phyloP scores from a whole-genome alignment of 371 early-diverging fungal species.

The Mortierella sp. region DNA sequence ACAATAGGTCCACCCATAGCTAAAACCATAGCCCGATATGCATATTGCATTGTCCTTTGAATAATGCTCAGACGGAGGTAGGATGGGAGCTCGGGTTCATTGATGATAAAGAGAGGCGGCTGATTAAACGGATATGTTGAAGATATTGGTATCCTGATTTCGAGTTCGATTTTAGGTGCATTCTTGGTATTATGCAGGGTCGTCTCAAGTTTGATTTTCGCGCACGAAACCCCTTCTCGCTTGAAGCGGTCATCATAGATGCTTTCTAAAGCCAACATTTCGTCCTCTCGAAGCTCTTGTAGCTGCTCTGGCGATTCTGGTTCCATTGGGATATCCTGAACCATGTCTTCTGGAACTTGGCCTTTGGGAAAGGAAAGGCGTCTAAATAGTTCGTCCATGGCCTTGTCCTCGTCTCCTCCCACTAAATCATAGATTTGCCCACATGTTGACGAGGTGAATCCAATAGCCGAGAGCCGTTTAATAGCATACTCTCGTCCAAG shows the following conservation, averaged over 20 bases:
- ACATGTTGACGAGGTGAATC: constrained; percentile 67
- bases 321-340: constrained; percentile 59
- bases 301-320: constrained; percentile 62
- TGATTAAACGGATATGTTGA: constrained; percentile 73
- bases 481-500: constrained; percentile 74
- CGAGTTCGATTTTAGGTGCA: constrained; percentile 59
- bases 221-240: constrained; percentile 15
- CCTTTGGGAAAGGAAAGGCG: constrained; percentile 52
- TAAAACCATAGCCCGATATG: constrained; percentile 58
- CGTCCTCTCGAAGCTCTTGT: constrained; percentile 60
- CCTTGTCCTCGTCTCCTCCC: constrained; percentile 64
- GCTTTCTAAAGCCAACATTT: constrained; percentile 72
- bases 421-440: constrained; percentile 61
- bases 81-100: constrained; percentile 73
- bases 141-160: constrained; percentile 66
- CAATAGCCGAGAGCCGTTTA: constrained; percentile 72
- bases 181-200: constrained; percentile 43
- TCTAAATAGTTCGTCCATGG: constrained; percentile 65
- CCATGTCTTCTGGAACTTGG: constrained; percentile 39
- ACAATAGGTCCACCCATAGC: constrained; percentile 78
- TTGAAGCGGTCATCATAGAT: constrained; percentile 72
- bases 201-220: constrained; percentile 40
- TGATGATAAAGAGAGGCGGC: constrained; percentile 73
- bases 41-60: constrained; percentile 67
- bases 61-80: constrained; percentile 79